These are phyloP conservation scores for Auriscalpium vulgare DNA, from an alignment of 768 basidiomycete genomes.

Conservation along the genomic window DNA sequence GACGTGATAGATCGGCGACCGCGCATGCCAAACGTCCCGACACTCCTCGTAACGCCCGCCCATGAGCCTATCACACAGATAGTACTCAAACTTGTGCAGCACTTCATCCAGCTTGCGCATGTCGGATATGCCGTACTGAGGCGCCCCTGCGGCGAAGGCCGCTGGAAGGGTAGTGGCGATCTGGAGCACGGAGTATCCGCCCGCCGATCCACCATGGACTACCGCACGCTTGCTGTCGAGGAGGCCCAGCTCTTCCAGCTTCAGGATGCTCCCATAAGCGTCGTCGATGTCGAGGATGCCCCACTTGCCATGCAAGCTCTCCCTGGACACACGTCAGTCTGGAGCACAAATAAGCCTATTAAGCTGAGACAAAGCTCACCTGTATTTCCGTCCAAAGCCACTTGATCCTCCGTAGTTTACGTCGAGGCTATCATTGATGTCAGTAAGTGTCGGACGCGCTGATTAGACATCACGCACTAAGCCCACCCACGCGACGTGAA, in stretches of 20 bases:
- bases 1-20: constrained; percentile 56
- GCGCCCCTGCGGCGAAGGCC: constrained; percentile 53
- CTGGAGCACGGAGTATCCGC: constrained; percentile 60
- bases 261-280: constrained; percentile 42
- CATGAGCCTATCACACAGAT: constrained; percentile 50
- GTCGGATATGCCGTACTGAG: constrained; percentile 61
- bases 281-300: constrained; percentile 68
- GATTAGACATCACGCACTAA: constrained; percentile 34
- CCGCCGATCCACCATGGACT: constrained; percentile 66
- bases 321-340: constrained; percentile 15
- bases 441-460: neutral
- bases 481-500: constrained; percentile 66
- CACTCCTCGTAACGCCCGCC: constrained; percentile 47
- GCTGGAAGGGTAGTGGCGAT: constrained; percentile 34
- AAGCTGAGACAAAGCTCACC: constrained; percentile 21
- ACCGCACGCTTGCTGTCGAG: constrained; percentile 57
- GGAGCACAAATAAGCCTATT: neutral
- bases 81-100: constrained; percentile 66
- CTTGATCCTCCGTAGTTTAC: constrained; percentile 74
- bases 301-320: constrained; percentile 57
- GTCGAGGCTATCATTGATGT: constrained; percentile 38
- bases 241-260: constrained; percentile 41
- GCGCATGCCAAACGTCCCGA: constrained; percentile 45
- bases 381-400: constrained; percentile 63
- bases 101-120: constrained; percentile 44